Conservation (phyloP, 1,284 basidiomycete genomes). For the Waitea zeae region DNA sequence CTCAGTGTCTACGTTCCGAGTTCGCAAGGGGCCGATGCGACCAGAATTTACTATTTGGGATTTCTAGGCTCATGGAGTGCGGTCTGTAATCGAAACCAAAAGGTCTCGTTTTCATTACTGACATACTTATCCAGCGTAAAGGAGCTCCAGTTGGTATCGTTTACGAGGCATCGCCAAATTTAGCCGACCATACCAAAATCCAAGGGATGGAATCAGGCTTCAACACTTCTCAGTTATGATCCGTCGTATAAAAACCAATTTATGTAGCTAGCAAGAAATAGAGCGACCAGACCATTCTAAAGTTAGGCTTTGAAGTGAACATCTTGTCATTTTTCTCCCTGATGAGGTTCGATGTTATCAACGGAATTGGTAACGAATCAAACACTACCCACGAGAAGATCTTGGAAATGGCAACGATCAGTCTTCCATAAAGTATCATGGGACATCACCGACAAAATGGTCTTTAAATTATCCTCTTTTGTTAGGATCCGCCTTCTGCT, state of each 20-base stretch:
- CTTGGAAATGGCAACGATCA: background rate
- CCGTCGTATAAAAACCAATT: background rate
- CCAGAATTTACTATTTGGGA: constrained; percentile 57
- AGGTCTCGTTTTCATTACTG: constrained; percentile 1
- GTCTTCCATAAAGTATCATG: no score
- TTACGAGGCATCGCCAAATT: constrained; percentile 65
- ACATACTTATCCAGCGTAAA: constrained; percentile 29
- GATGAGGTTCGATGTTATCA: no score
- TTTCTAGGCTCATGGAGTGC: constrained; percentile 68
- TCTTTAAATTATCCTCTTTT: no score
- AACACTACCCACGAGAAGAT: background rate
- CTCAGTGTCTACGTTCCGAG: constrained; percentile 60
- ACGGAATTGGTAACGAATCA: background rate
- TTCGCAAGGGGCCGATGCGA: constrained; percentile 55
- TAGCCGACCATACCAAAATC: constrained; percentile 68
- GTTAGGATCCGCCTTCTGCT: constrained; percentile 11
- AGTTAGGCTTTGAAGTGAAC: background rate
- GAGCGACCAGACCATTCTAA: constrained; percentile 1
- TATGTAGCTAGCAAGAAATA: background rate
- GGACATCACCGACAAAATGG: no score
- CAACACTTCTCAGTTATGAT: constrained; percentile 18
- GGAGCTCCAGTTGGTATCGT: constrained; percentile 53
- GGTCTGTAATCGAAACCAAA: constrained; percentile 19
- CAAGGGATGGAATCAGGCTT: constrained; percentile 46
- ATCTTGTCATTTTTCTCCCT: no score